Conservation (phyloP, 2,329 filamentous ascomycete genomes). For the Capronia coronata region DNA sequence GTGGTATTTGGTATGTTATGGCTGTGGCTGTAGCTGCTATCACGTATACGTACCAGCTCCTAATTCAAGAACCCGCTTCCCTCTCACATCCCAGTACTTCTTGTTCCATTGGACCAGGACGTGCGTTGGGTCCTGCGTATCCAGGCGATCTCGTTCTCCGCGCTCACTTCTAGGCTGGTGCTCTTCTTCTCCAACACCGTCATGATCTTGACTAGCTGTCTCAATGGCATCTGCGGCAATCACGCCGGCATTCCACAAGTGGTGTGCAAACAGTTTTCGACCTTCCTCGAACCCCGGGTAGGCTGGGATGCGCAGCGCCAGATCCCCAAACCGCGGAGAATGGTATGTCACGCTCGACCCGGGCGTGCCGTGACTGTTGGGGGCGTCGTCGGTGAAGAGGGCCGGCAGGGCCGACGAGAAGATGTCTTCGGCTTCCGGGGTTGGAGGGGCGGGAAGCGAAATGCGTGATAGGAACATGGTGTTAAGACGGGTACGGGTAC, state of each 20-base stretch:
- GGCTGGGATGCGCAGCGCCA: conserved; percentile 37
- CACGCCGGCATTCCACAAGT: conserved; percentile 52
- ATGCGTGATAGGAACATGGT: conserved; percentile 21
- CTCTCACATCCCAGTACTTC: conserved; percentile 40
- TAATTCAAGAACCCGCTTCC: conserved; percentile 51
- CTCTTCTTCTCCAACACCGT: conserved; percentile 12
- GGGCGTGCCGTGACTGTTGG: conserved; percentile 49
- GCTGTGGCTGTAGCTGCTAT: not conserved
- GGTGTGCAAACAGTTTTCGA: conserved; percentile 52
- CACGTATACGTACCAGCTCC: conserved; percentile 52
- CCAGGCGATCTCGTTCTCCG: no score
- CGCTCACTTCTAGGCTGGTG: no score
- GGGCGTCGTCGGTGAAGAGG: conserved; percentile 52
- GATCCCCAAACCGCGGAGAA: conserved; percentile 38
- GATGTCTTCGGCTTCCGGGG: conserved; percentile 45
- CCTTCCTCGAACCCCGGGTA: conserved; percentile 46
- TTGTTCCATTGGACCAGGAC: conserved; percentile 10
- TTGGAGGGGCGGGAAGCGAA: conserved; percentile 11
- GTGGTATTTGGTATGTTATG: no score
- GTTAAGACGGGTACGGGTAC: not conserved
- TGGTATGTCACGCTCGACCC: conserved; percentile 47
- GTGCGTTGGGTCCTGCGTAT: no score
- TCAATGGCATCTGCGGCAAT: conserved; percentile 41
- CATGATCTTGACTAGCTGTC: conserved; percentile 27
- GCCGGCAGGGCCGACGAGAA: conserved; percentile 49